A percentile compares a stretch with the other conserved stretches of the same genome.
Evolutionary conservation across 2,329 filamentous ascomycete species (phyloP).

Genomic region (Pseudogymnoascus sp.): DNA sequence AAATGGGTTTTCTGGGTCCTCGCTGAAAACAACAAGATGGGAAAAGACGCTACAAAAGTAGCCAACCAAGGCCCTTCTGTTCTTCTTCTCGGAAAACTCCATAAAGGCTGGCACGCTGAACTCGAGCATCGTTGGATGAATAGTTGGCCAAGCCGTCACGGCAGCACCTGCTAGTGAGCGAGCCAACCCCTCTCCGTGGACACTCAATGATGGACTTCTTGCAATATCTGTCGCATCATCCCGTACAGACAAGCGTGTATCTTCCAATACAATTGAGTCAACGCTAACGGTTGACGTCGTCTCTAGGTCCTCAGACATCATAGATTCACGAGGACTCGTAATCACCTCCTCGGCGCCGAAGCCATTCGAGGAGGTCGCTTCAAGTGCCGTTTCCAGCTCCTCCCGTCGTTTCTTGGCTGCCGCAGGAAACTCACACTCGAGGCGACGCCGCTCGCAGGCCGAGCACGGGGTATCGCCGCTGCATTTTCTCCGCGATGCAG

Average conservation of each 20-base stretch:
- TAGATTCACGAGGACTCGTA: conserved; percentile 10
- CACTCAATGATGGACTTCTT: not conserved
- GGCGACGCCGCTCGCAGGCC: conserved; percentile 16
- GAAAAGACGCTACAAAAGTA: conserved; percentile 58
- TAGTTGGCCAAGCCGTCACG: not conserved
- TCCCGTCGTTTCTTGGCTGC: not conserved
- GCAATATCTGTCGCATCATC: not conserved
- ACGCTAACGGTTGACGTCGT: not conserved
- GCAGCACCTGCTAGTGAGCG: conserved; percentile 19
- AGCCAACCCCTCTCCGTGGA: not conserved
- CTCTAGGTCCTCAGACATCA: conserved; percentile 10
- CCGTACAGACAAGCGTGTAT: not conserved
- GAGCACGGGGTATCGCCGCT: conserved; percentile 17
- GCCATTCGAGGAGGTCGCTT: not conserved
- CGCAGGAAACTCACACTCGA: conserved; percentile 17
- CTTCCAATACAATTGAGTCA: not conserved
- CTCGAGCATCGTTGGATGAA: conserved; percentile 32
- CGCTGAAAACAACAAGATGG: conserved; percentile 56
- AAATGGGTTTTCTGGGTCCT: conserved; percentile 55
- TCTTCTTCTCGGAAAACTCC: conserved; percentile 47
- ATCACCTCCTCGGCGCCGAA: not conserved
- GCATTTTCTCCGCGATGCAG: conserved; percentile 19
- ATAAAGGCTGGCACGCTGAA: conserved; percentile 45
- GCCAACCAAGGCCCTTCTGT: conserved; percentile 48
- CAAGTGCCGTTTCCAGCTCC: not conserved